Evolutionary conservation across 2,329 filamentous ascomycete species (phyloP), one percentile per base, ranked within the genome.

Genomic region (Cucurbitaria berberidis): DNA sequence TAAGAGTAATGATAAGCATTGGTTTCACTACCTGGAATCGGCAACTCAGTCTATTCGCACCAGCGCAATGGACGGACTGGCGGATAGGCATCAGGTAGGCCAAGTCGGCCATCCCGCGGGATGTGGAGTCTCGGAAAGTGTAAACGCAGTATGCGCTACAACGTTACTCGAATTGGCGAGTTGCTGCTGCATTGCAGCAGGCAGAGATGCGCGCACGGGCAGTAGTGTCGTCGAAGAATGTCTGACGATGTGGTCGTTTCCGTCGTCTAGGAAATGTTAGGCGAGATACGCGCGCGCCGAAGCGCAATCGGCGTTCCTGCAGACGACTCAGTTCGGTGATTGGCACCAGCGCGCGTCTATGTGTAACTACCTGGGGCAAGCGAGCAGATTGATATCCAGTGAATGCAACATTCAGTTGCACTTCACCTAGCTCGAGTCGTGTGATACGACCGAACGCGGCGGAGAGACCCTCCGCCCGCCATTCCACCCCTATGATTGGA

Each of bases 271-370:
- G 30, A 13, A 34, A 34, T 10, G 16, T 13, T 34, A 34, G 16
- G 15, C 45, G 51, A 48, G 39, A 48, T 30, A 52, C 38, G 45
- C 44, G 38, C 44, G 15, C 22, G 18, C 32, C 9, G 24, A 39
- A 5, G 3, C n/a, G 21, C 24, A 11, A 15, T 39, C 15, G 15
- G 8, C 29, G 29, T 10, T 13, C 29, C 29, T 30, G 29, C 29
- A 30, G 29, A 13, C 29, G 29, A 30, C 10, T 30, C 29, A 30
- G 5, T 8, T 13, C 29, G 29, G 10, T 13, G 11, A 13, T 6
- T 4, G 9, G 11, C 29, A 30, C 9, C 11, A 30, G 9, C 29
- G 29, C 29, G 29, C 4, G 9, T 30, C 4, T 10, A 8, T 30
- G 29, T 30, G 29, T 13, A 13, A 30, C 29, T 11, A 13, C 4